Base-by-base conservation (phyloP, 768 basidiomycete species). In the Boletus tomentosulus region DNA sequence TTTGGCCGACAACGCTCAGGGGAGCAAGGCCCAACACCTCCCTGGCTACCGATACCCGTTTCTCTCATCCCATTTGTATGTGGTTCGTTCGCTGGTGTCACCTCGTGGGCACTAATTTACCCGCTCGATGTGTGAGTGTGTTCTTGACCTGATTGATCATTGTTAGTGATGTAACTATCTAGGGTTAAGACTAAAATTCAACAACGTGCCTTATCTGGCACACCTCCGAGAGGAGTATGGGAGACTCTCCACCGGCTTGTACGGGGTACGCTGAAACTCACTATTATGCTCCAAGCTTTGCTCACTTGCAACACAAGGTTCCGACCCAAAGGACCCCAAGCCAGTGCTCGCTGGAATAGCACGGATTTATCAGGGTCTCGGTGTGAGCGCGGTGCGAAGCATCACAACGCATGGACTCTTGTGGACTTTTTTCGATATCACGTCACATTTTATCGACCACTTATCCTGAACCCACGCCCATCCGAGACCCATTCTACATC, bases 121-220 rank as follows among this genome's bases (percentile, higher is more conserved):
- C 94, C 94, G 12, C 79, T 96, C 49, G 93, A 96, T 67, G 93
- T 96, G 89, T 89, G 73, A 71, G 85, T 72, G 22, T 30, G 28
- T 44, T n/a, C 49, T 43, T 24, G 27, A 16, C 22, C n/a, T 9
- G 8, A 19, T 35, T 24, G 12, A 33, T n/a, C 25, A 27, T 24
- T 0, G 15, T 41, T 31, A 34, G 41, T 43, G 44, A 57, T 53
- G 50, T 38, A 54, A 59, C 44, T 57, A 31, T 57, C 19, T 58
- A 91, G 89, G 41, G 89, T 93, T 43, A 92, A 96, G 79, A 98
- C 95, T 0, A 96, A 95, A 72, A 78, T 95, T n/a, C 95, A 98
- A 69, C 90, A 95, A 70, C 84, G 95, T 49, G 85, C 92, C 25
- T 74, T 98, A 48, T 87, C 92, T 6, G 89, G 91, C 44, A 80